phyloP scores from a whole-genome alignment of 192 early-diverging fungal genomes.

The Umbelopsis vinacea region DNA sequence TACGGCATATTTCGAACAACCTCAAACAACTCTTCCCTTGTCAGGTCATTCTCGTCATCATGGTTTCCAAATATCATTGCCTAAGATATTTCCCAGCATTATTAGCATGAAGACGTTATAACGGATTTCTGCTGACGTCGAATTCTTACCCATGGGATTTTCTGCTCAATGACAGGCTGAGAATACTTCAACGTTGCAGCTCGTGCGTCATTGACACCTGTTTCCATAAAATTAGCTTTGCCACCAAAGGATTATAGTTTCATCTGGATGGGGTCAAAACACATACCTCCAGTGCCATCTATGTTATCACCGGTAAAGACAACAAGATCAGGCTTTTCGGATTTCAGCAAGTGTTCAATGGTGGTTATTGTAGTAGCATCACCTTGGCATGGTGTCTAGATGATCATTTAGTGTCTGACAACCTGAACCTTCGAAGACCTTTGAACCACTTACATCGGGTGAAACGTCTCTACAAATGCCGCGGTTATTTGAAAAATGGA shows the following conservation, averaged over 20 bases:
- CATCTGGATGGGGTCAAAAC: background rate
- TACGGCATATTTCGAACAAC: slow-evolving; percentile 45
- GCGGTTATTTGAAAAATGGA: slow-evolving; percentile 49
- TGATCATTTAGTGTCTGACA: background rate
- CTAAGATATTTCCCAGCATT: slow-evolving; percentile 3
- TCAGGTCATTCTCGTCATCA: slow-evolving; percentile 50
- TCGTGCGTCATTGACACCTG: slow-evolving; percentile 29
- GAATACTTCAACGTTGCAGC: slow-evolving; percentile 32
- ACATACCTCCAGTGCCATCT: slow-evolving; percentile 30
- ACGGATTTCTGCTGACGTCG: background rate
- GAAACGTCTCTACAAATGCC: slow-evolving; percentile 44
- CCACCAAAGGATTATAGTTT: background rate
- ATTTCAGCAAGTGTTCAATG: slow-evolving; percentile 47
- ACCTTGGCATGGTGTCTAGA: slow-evolving; percentile 46
- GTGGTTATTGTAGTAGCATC: slow-evolving; percentile 43
- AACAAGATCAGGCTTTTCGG: slow-evolving; percentile 49
- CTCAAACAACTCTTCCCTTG: slow-evolving; percentile 46
- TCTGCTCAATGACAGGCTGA: slow-evolving; percentile 27
- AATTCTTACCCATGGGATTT: slow-evolving; percentile 29
- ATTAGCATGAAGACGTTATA: background rate
- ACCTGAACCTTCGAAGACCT: background rate
- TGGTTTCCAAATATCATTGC: slow-evolving; percentile 52
- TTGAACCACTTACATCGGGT: slow-evolving; percentile 29
- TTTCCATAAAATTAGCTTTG: background rate
- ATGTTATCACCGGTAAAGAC: slow-evolving; percentile 53